phyloP scores from a whole-genome alignment of 768 basidiomycete species.

The Stropharia rugosoannulata region DNA sequence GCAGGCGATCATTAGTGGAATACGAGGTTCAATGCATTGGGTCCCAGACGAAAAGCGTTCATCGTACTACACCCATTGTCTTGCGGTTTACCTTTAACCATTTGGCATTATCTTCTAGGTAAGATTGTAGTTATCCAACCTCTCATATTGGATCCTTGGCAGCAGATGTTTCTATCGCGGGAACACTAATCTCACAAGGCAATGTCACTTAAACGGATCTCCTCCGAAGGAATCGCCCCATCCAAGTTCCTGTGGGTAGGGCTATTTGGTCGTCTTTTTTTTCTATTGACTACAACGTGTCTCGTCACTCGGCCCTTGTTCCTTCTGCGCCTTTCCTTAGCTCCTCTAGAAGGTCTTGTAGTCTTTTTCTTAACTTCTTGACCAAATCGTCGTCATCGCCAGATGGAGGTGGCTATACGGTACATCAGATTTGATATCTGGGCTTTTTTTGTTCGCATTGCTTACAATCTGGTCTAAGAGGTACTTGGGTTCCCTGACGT shows the following conservation, averaged over 20 bases:
- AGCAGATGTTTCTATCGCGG: too few relatives aligned
- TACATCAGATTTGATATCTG: not conserved
- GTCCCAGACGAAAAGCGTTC: too few relatives aligned
- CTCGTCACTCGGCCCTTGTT: not conserved
- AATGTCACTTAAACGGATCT: too few relatives aligned
- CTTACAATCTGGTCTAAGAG: conserved; percentile 37
- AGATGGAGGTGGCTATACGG: conserved; percentile 33
- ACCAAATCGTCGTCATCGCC: conserved; percentile 35
- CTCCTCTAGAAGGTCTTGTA: conserved; percentile 33
- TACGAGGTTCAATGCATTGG: not conserved
- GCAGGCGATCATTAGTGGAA: conserved; percentile 31
- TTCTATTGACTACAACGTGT: too few relatives aligned
- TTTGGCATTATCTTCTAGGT: not conserved
- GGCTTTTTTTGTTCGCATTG: not conserved
- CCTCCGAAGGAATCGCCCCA: too few relatives aligned
- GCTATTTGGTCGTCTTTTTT: too few relatives aligned
- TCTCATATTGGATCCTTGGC: too few relatives aligned
- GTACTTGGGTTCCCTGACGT: conserved; percentile 22
- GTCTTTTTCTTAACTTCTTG: conserved; percentile 33
- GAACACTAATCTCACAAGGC: too few relatives aligned
- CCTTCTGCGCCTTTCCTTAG: conserved; percentile 37
- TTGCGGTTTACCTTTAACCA: too few relatives aligned
- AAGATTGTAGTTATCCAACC: not conserved
- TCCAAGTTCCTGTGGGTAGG: too few relatives aligned
- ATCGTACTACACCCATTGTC: too few relatives aligned